Base-by-base conservation (phyloP, 1,284 basidiomycete species). In the Apiotrichum veenhuisii region DNA sequence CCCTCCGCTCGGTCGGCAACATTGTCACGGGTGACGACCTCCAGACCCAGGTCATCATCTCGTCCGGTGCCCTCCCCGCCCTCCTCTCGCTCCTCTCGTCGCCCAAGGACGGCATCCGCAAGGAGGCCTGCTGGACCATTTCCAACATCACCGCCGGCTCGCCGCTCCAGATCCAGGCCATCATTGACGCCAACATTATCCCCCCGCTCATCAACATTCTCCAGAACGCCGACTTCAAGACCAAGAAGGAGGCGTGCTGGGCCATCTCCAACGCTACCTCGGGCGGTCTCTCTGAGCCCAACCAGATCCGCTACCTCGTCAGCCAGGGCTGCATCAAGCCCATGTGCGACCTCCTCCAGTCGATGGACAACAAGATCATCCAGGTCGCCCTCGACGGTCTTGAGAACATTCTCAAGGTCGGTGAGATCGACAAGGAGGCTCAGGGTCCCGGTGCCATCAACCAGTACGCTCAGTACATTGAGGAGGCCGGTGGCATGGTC, bases 331-430 rank as follows among this genome's bases (percentile, higher is more conserved):
- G 94, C 81, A 97, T 98, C 81, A 97, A 97, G 80, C 96, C 96
- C 23, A 82, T 99, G 52, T 98, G 96, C 74, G 95, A 98, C 72
- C 81, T 99, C 44, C 82, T 99, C 54, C 88, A 86, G 45, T 94
- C 92, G 80, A 94, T 98, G 90, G 96, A 99, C 81, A 98, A 98
- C 85, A 98, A 98, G 82, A 97, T 98, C 71, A 99, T 99, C 69
- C 96, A 98, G 80, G 76, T 78, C 23, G 82, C 82, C n/a, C 85
- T 99, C 44, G 95, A 99, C 74, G 96, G 96, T 56, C 83, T 99
- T 50, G 96, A 99, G 79, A 99, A 99, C 79, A 94, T 98, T 68
- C 81, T 99, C 68, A 98, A 97, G 80, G 90, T 99, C 62, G 96
- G 96, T 48, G 95, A 99, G 80, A 86, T 89, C 75, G 96, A 99